Evolutionary conservation across 2,329 filamentous ascomycete genomes (phyloP), one percentile per base, ranked within the genome.

Genomic region (Colletotrichum sansevieriae): DNA sequence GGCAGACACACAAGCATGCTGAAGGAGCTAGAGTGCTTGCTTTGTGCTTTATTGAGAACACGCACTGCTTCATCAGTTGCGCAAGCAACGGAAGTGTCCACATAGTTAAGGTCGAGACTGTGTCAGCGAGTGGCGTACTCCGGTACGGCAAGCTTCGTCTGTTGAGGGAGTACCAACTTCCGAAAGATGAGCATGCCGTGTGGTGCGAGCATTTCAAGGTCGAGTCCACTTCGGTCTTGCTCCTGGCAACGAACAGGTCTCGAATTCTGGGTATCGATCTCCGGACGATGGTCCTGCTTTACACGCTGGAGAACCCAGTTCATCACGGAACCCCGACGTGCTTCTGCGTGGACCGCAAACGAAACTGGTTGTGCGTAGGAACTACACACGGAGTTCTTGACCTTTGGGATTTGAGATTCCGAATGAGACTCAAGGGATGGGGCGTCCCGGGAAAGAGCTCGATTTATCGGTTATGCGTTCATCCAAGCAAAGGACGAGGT

Each of bases 351-450:
- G 94, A 98, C 75, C 88, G 89, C 65, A 93, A 91, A 76, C 91
- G 92, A 58, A 94, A 96, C 75, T 99, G 96, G 96, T 84, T 99
- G 3, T 87, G 97, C 2, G 82, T 98, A 0, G 96, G 95, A 41
- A 99, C 97, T 0, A 93, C 94, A 0, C 95, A 98, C 76, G 96
- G 97, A 41, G 91, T 98, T 33, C 84, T 99, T 8, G 92, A 97
- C 76, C 86, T 99, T 1, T 99, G 96, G 96, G 96, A 99, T 79
- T 85, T 99, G 46, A 91, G 96, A n/a, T 99, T 99, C 84, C 92
- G 90, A 72, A 88, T 98, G 74, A 89, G 94, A 22, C 83, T 98
- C 25, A 94, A 93, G 77, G 92, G 91, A 13, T 98, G 95, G 94
- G 94, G 94, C 1, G 87, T 98, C 33, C 90, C 93, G 0, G 93